phyloP scores from a whole-genome alignment of 176 grass and related monocot species.

The Bothriochloa decipiens region DNA sequence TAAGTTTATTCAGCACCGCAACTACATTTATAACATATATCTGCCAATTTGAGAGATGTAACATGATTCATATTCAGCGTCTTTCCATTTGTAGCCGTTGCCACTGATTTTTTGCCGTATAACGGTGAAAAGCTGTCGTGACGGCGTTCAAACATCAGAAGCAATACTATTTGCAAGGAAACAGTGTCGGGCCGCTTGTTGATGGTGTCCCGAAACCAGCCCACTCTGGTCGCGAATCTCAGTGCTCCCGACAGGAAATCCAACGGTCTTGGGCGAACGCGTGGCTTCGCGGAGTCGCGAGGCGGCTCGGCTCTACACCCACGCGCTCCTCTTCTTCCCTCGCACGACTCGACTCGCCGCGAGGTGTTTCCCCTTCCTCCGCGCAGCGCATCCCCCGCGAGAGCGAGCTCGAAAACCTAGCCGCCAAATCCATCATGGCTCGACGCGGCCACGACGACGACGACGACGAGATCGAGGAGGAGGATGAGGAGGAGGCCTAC shows the following conservation, averaged over 20 bases:
- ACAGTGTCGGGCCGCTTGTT: background rate
- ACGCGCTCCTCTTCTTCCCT: background rate
- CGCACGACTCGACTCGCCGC: slow-evolving; percentile 24
- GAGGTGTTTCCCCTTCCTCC: slow-evolving; percentile 42
- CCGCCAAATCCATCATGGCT: slow-evolving; percentile 68
- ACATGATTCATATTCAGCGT: too few relatives aligned
- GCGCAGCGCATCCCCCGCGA: slow-evolving; percentile 15
- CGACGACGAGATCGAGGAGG: slow-evolving; percentile 65
- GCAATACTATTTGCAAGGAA: background rate
- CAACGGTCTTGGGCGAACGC: background rate
- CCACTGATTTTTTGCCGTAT: too few relatives aligned
- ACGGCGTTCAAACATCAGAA: background rate
- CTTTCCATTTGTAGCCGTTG: too few relatives aligned
- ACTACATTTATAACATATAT: background rate
- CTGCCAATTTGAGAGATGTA: background rate
- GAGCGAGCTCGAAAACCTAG: slow-evolving; percentile 52
- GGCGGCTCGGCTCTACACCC: background rate
- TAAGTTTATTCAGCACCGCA: too few relatives aligned
- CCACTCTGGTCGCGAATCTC: background rate
- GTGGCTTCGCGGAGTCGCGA: background rate
- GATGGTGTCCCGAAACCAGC: background rate
- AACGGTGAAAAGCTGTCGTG: background rate
- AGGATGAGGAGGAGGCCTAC: slow-evolving; percentile 62
- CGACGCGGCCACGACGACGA: slow-evolving; percentile 59
- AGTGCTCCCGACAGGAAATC: slow-evolving; percentile 30